phyloP scores from a whole-genome alignment of 1,139 yeast species.

The Yamadazyma spencermartinsiae region DNA sequence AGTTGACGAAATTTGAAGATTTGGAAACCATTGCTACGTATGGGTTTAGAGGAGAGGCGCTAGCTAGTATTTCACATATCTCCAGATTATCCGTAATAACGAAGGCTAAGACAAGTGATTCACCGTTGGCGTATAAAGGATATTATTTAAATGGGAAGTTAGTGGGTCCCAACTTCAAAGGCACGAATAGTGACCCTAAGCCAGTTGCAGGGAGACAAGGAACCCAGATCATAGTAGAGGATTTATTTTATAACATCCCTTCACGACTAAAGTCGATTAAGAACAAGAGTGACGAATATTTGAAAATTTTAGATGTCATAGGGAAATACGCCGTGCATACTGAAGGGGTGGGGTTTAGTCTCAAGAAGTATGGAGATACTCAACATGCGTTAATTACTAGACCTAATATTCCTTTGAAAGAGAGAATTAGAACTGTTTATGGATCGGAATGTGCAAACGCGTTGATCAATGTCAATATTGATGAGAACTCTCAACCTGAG shows the following conservation, averaged over 20 bases:
- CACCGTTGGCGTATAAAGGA: conserved; percentile 70
- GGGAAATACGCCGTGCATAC: conserved; percentile 84
- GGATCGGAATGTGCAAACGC: conserved; percentile 73
- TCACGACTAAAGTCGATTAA: conserved; percentile 69
- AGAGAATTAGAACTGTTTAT: conserved; percentile 70
- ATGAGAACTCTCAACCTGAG: conserved; percentile 12
- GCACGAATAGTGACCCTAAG: conserved; percentile 46
- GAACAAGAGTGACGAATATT: conserved; percentile 72
- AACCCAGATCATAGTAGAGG: conserved; percentile 83
- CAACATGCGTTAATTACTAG: conserved; percentile 58
- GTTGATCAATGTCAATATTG: conserved; percentile 46
- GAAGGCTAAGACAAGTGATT: conserved; percentile 47
- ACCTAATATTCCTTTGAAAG: conserved; percentile 48
- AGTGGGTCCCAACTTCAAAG: conserved; percentile 37
- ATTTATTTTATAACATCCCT: conserved; percentile 86
- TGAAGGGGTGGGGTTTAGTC: conserved; percentile 66
- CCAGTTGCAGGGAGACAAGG: conserved; percentile 90
- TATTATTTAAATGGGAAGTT: conserved; percentile 65
- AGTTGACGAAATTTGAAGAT: conserved; percentile 50
- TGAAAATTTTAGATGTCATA: conserved; percentile 76
- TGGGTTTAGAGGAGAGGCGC: conserved; percentile 65
- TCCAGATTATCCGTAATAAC: conserved; percentile 75
- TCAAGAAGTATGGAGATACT: conserved; percentile 74
- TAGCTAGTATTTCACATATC: conserved; percentile 63
- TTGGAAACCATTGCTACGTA: conserved; percentile 49